A percentile compares a stretch with the other conserved stretches of the same genome.
Evolutionary conservation across 768 basidiomycete species (phyloP).

Genomic region (Amylocystis lapponica): DNA sequence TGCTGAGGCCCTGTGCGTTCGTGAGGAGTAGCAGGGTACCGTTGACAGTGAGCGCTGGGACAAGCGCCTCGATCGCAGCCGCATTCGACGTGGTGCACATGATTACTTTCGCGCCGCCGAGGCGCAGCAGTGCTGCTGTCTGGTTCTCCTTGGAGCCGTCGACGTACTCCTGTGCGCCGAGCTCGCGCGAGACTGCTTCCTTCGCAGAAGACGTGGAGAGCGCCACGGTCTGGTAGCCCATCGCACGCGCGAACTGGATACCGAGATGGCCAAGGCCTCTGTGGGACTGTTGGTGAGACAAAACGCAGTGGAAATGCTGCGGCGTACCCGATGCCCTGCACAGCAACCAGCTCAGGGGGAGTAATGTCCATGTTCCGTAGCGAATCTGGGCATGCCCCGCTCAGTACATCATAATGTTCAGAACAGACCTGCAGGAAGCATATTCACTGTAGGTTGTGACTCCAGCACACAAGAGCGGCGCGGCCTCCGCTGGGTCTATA

Average conservation of each 20-base stretch:
- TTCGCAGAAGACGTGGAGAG: constrained; percentile 26
- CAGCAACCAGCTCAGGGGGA: constrained; percentile 31
- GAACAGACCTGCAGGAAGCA: too few relatives aligned
- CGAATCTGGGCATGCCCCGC: constrained; percentile 61
- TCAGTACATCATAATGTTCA: not conserved
- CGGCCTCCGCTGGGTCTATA: constrained; percentile 22
- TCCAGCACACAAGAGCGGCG: constrained; percentile 29
- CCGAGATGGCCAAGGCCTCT: constrained; percentile 29
- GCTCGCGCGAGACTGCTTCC: constrained; percentile 24
- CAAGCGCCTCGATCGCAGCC: constrained; percentile 8
- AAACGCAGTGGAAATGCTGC: constrained; percentile 58
- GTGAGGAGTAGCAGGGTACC: constrained; percentile 18
- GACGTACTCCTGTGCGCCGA: constrained; percentile 35
- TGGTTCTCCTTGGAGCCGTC: constrained; percentile 23
- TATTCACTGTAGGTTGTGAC: constrained; percentile 30
- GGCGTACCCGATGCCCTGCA: constrained; percentile 31
- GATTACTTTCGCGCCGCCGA: constrained; percentile 34
- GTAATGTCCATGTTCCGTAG: constrained; percentile 22
- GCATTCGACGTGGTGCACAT: constrained; percentile 26
- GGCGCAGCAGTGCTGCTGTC: constrained; percentile 25
- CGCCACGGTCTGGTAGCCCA: constrained; percentile 32
- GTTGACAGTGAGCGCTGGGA: constrained; percentile 13
- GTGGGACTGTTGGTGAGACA: not conserved
- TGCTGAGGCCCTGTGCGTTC: constrained; percentile 7
- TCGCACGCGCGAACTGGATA: constrained; percentile 26